Percentiles rank a stretch among this genome's conserved stretches.
Evolutionary conservation across 148 eudicot genomes (phyloP).

Genomic region (Rhododendron williamsianum): DNA sequence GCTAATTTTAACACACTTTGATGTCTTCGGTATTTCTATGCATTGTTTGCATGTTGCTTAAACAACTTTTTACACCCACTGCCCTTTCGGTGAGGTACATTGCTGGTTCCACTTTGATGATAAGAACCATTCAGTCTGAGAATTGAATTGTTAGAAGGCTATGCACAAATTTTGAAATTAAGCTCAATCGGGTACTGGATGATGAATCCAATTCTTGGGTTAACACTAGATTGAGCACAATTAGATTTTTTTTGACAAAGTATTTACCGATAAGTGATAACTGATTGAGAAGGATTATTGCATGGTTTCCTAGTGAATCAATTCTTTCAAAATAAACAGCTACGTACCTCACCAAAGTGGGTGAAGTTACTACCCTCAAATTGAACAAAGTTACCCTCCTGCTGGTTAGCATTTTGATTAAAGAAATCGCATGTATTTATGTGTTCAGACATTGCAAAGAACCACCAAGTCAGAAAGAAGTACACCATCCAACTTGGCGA

Average conservation of each 20-base stretch:
- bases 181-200: background rate
- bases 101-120: background rate
- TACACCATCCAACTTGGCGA: conserved; percentile 97
- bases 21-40: too few relatives aligned
- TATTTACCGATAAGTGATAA: background rate
- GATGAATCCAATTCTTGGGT: background rate
- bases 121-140: background rate
- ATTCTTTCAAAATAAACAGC: background rate
- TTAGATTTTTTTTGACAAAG: background rate
- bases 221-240: background rate
- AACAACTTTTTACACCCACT: background rate
- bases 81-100: background rate
- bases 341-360: background rate
- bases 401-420: background rate
- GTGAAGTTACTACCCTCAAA: background rate
- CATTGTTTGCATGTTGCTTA: background rate
- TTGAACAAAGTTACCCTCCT: background rate
- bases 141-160: background rate
- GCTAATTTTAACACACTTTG: background rate
- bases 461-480: conserved; percentile 90
- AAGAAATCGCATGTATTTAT: too few relatives aligned
- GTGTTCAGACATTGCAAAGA: conserved; percentile 65
- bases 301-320: background rate
- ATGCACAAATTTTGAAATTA: background rate
- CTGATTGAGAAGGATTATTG: background rate